Base-by-base conservation (phyloP, 2,329 filamentous ascomycete genomes). In the Annulohypoxylon truncatum region DNA sequence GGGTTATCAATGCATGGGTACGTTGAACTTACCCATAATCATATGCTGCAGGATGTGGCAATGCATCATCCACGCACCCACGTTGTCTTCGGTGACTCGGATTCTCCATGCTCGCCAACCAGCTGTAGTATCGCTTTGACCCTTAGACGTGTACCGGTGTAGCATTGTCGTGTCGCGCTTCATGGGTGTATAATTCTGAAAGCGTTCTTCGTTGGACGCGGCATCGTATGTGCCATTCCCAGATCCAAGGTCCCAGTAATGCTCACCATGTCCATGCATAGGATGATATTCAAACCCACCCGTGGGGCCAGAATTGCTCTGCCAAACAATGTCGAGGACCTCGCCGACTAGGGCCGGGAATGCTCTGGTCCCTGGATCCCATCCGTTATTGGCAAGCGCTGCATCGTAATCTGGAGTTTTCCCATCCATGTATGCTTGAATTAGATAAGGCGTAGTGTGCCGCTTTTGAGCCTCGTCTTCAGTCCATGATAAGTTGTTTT, bases 101-200 rank as follows among this genome's bases (percentile, higher is more conserved):
- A 89, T 75, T 8, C 88, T 79, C 88, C 87, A 90, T 0, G 82
- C 87, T 18, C 88, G 79, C 88, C 88, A 91, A 0, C 88, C 87
- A 0, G 81, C 79, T 1, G 80, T 80, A 4, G 78, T 73, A 3
- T 81, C 77, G 0, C 81, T 74, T 1, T 67, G 68, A 0, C 80
- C 82, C 22, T 79, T 79, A 2, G 76, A 68, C 0, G 74, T 76
- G 67, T 89, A 90, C 1, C 84, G 77, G 67, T 88, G 87, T 2
- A 90, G 77, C 67, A 87, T 82, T 1, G 85, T 88, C 0, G 82
- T 84, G 72, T 84, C 82, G 12, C 82, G 72, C 58, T 71, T 72
- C 7, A 81, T 77, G 0, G 82, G 80, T 15, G 67, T 73, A 64
- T 78, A 80, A 7, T 77, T 75, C 50, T 67, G 59, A 28, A 76